Evolutionary conservation across 768 basidiomycete species (phyloP).

Genomic region (Lactifluus volemus): DNA sequence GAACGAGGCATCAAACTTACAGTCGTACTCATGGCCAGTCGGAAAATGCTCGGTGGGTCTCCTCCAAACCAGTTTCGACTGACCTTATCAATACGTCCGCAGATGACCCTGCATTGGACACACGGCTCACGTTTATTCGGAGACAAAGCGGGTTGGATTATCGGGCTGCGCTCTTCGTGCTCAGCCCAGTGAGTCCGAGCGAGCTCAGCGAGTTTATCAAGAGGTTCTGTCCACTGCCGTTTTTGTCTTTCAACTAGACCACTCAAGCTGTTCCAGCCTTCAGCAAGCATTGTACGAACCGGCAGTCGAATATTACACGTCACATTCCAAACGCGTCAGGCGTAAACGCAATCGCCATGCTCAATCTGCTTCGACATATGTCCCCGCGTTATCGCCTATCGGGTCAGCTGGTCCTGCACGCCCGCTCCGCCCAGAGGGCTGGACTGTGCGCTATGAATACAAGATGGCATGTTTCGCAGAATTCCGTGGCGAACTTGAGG

Average conservation of each 20-base stretch:
- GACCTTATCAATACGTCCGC: background rate
- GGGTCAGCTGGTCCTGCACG: constrained; percentile 36
- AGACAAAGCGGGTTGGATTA: constrained; percentile 85
- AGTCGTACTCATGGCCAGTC: constrained; percentile 85
- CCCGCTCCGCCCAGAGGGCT: constrained; percentile 75
- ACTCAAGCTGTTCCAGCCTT: constrained; percentile 39
- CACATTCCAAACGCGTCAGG: constrained; percentile 86
- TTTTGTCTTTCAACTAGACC: background rate
- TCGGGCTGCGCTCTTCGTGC: constrained; percentile 85
- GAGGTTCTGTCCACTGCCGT: constrained; percentile 39
- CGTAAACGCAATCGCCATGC: constrained; percentile 83
- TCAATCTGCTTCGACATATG: constrained; percentile 44
- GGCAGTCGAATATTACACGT: constrained; percentile 87
- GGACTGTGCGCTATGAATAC: constrained; percentile 96
- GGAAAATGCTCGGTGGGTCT: constrained; percentile 71
- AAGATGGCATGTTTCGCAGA: constrained; percentile 97
- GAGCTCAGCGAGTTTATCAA: constrained; percentile 86
- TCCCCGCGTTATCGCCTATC: constrained; percentile 39
- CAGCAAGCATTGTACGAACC: constrained; percentile 85
- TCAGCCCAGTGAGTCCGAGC: constrained; percentile 81
- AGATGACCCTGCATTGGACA: constrained; percentile 84
- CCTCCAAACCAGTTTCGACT: background rate
- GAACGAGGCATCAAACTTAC: constrained; percentile 93
- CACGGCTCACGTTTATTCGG: constrained; percentile 78
- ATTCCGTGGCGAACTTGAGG: constrained; percentile 86